A percentile compares a stretch with the other conserved stretches of the same genome.
Conservation (phyloP, 2,329 filamentous ascomycete genomes). For the Stemphylium beticola region DNA sequence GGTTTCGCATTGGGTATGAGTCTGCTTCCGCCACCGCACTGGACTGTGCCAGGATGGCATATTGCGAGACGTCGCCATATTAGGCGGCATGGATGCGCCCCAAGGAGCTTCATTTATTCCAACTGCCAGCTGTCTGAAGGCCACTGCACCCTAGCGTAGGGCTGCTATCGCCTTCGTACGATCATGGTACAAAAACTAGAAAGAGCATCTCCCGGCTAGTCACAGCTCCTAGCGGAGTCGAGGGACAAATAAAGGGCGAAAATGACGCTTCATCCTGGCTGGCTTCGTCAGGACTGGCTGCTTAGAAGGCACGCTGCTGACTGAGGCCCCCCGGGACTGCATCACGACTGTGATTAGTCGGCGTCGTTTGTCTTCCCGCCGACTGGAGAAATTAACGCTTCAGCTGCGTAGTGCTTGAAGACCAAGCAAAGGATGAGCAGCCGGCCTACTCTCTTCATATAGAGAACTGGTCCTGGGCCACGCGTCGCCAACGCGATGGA, state of each 20-base stretch:
- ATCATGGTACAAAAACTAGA: neutral
- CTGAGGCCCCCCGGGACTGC: neutral
- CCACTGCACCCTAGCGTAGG: neutral
- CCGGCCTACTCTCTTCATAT: neutral
- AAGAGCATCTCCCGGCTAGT: slow-evolving; percentile 1
- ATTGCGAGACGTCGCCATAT: neutral
- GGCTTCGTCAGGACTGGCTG: neutral
- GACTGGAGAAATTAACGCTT: too few species aligned
- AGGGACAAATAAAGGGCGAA: slow-evolving; percentile 8
- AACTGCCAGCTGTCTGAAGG: neutral
- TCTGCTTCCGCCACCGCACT: neutral
- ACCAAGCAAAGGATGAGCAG: too few species aligned
- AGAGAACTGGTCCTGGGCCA: slow-evolving; percentile 1
- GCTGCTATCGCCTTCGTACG: neutral
- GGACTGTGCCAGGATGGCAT: slow-evolving; percentile 2
- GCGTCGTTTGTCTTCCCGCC: too few species aligned
- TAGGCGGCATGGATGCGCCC: slow-evolving; percentile 7
- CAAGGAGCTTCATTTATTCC: neutral
- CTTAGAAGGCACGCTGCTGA: slow-evolving; percentile 18
- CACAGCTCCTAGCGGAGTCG: neutral
- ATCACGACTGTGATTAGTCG: neutral
- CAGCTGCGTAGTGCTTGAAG: too few species aligned
- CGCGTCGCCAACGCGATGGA: slow-evolving; percentile 7
- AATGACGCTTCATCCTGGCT: slow-evolving; percentile 5
- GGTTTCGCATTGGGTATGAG: slow-evolving; percentile 14